A percentile compares a stretch with the other conserved stretches of the same genome.
Conservation (phyloP, 495 filamentous ascomycete species). For the Evernia prunastri region DNA sequence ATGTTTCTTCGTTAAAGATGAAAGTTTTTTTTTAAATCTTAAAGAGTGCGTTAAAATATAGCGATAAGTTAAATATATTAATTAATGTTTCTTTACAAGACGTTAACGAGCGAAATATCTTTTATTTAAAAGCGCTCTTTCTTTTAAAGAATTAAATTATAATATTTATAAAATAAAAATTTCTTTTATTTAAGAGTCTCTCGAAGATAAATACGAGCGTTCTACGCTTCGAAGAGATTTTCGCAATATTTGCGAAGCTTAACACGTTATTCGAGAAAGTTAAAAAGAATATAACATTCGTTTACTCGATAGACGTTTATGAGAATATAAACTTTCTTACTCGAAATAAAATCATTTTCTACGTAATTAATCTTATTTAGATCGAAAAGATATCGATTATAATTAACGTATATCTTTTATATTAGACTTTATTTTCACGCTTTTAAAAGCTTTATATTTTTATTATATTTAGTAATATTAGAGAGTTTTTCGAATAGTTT, state of each 20-base stretch:
- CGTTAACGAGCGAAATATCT: not conserved
- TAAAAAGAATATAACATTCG: not conserved
- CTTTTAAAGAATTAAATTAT: not conserved
- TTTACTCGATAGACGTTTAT: not conserved
- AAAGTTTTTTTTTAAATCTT: not conserved
- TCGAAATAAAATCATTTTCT: not conserved
- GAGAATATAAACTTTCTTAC: not conserved
- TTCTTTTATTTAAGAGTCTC: not conserved
- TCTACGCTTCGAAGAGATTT: not conserved
- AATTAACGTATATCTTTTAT: not conserved
- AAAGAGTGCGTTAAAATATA: not conserved
- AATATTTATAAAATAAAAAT: not conserved
- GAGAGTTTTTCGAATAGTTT: not conserved
- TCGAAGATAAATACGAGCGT: not conserved
- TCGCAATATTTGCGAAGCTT: not conserved
- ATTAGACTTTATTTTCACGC: not conserved
- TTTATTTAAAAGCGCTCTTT: not conserved
- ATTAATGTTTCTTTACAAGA: not conserved
- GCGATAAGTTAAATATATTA: not conserved
- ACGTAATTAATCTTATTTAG: not conserved
- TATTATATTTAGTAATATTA: not conserved
- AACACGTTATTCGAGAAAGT: not conserved
- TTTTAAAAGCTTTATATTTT: not conserved
- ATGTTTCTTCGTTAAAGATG: not conserved
- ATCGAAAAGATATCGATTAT: not conserved